A percentile compares a stretch with the other conserved stretches of the same genome.
phyloP scores from a whole-genome alignment of 2,329 filamentous ascomycete genomes.

The Pseudogymnoascus sp. region DNA sequence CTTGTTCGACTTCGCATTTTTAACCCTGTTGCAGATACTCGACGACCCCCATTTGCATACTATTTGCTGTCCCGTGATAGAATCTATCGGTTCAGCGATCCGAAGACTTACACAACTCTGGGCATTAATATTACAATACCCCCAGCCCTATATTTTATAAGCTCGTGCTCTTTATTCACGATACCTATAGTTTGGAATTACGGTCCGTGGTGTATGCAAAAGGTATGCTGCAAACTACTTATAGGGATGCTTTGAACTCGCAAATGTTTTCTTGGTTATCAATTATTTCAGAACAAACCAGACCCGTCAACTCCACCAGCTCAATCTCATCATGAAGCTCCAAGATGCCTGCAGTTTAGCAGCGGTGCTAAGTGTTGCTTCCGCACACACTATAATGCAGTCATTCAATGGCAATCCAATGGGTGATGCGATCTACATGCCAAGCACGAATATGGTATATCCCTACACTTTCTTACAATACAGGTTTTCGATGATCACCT shows the following conservation, averaged over 20 bases:
- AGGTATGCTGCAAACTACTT: not conserved
- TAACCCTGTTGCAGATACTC: not conserved
- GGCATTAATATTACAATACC: not conserved
- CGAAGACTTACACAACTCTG: not conserved
- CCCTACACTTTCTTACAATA: not conserved
- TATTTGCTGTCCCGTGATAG: not conserved
- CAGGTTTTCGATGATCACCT: not conserved
- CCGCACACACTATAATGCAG: constrained; percentile 33
- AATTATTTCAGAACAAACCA: not conserved
- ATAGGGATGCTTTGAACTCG: not conserved
- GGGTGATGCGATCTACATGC: not conserved
- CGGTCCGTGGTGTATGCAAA: not conserved
- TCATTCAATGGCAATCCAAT: not conserved
- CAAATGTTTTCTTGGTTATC: not conserved
- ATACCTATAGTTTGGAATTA: not conserved
- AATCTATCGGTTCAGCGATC: not conserved
- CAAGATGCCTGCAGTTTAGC: constrained; percentile 6
- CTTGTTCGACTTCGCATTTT: not conserved
- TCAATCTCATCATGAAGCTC: constrained; percentile 1
- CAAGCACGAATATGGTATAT: not conserved
- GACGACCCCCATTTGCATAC: not conserved
- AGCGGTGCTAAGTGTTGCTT: constrained; percentile 25
- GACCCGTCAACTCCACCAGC: not conserved
- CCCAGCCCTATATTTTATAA: not conserved
- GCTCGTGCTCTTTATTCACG: not conserved